Evolutionary conservation across 2,329 filamentous ascomycete species (phyloP).

Genomic region (Verticillium klebahnii): DNA sequence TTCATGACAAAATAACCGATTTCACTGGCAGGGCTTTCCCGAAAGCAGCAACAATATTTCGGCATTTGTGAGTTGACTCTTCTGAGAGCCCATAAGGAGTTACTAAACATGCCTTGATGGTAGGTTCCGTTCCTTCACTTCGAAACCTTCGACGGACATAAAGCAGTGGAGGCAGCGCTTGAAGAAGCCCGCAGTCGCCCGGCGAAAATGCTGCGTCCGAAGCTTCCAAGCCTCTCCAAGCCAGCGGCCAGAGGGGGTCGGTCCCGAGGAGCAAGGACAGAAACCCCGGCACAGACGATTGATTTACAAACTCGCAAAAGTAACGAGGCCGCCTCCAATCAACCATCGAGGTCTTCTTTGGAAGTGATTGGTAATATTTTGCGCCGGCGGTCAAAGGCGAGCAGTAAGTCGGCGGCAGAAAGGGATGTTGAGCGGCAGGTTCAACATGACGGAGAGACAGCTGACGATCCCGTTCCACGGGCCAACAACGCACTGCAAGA

Average conservation of each 20-base stretch:
- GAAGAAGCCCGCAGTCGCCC: neutral
- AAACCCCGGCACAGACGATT: neutral
- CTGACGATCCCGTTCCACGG: too few relatives aligned
- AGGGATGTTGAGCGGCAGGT: neutral
- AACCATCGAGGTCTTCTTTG: neutral
- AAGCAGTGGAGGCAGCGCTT: neutral
- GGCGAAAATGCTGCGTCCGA: too few relatives aligned
- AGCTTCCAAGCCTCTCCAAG: neutral
- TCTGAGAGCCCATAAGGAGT: neutral
- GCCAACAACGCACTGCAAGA: too few relatives aligned
- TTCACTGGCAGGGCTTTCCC: neutral
- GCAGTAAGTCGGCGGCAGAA: neutral
- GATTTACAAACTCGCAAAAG: neutral
- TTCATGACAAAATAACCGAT: neutral
- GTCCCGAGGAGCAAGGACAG: neutral
- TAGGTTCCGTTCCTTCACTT: constrained; percentile 6
- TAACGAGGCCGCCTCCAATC: neutral
- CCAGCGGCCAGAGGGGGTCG: neutral
- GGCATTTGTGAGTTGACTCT: neutral
- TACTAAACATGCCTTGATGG: neutral
- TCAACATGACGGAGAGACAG: too few relatives aligned
- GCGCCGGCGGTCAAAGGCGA: neutral
- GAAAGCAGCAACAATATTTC: neutral
- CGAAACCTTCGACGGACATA: constrained; percentile 3
- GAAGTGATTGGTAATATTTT: neutral